Conservation (phyloP, 768 basidiomycete genomes). For the Pleurotus salmoneostramineus region DNA sequence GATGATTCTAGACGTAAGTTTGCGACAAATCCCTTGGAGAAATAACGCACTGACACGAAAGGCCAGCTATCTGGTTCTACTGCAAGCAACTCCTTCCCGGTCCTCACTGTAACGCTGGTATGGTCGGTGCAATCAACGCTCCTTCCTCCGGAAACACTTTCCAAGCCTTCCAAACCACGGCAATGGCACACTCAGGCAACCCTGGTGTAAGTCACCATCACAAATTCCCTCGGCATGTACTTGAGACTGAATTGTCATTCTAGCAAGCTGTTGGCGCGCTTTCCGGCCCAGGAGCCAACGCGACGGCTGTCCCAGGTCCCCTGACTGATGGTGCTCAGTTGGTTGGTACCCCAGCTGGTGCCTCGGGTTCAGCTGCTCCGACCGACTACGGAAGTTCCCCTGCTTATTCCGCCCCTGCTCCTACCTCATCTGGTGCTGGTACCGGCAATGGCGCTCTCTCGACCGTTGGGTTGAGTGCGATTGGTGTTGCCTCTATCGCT, state of each 20-base stretch:
- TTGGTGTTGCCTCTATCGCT: neutral
- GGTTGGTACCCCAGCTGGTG: neutral
- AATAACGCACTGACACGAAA: neutral
- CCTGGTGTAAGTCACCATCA: conserved; percentile 27
- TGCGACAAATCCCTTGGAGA: neutral
- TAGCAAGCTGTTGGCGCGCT: conserved; percentile 40
- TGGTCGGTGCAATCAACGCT: conserved; percentile 53
- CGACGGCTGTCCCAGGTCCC: conserved; percentile 38
- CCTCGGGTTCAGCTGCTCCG: neutral
- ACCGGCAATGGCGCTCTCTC: neutral
- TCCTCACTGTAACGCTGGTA: conserved; percentile 41
- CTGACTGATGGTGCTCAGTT: conserved; percentile 23
- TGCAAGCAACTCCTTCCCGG: conserved; percentile 29
- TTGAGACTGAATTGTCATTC: neutral
- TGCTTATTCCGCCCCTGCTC: neutral
- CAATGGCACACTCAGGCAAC: conserved; percentile 20
- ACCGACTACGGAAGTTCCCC: too few species aligned
- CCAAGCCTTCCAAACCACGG: conserved; percentile 27
- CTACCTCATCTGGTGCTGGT: neutral
- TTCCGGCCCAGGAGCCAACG: conserved; percentile 44
- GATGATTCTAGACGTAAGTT: conserved; percentile 39
- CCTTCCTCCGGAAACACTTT: conserved; percentile 41
- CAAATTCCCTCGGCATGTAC: neutral
- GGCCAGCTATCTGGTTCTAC: conserved; percentile 46
- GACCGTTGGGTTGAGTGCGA: neutral